Evolutionary conservation across 176 grass and related monocot species (phyloP), one percentile per base, ranked within the genome.

Genomic region (Cenchrus americanus): DNA sequence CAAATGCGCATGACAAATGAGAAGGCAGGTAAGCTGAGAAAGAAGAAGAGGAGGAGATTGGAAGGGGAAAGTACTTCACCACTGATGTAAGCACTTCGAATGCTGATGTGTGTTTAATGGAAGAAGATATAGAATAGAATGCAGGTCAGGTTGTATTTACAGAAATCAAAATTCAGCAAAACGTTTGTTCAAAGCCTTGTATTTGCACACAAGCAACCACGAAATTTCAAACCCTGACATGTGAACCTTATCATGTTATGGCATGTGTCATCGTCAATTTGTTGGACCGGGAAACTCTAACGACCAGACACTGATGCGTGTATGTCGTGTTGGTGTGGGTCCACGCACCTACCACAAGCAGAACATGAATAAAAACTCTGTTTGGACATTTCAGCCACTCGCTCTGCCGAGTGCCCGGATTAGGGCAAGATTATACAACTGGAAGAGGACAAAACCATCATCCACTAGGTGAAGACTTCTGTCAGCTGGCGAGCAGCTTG

Each of bases 201-300:
- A 37, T 37, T 37, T 37, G 27, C n/a, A 27, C 47, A 32, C 4
- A 73, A 8, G 70, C 44, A 48, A 51, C 69, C 69, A 1, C 9
- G 21, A 24, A 26, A 26, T 22, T 51, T 73, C 68, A 53, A 53
- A 48, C 24, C 8, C 21, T 57, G 17, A 27, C 47, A 32, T 47
- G 24, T 7, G 2, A 53, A 53, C 13, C 71, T 32, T 53, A 52
- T 73, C 74, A 10, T 22, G 73, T 48, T 47, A 65, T 12, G 49
- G 26, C 53, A 19, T 46, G 9, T 68, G 37, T 9, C 47, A 32
- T 68, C 68, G 82, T 78, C 83, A 77, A 70, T 41, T 40, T 77
- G 58, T 77, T 68, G 63, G 73, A 68, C 73, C 64, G 10, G 24
- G 40, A 50, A 79, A 79, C 60, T 66, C 15, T 32, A 65, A 26